These are phyloP conservation scores for Blastobotrys elegans DNA, from an alignment of 1,139 yeast genomes.

Conservation along the genomic window DNA sequence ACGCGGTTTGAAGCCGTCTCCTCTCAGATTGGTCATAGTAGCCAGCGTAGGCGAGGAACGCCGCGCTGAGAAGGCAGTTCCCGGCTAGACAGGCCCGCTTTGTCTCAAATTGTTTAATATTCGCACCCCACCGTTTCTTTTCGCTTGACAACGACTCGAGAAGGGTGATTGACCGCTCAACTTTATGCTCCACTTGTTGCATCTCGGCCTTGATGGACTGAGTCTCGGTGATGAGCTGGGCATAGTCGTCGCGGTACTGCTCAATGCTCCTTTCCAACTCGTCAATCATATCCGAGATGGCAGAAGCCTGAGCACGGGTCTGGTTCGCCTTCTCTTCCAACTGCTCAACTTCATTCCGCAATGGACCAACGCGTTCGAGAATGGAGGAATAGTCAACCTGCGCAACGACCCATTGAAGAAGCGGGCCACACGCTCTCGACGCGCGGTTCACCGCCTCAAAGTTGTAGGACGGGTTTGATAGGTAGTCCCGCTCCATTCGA, in stretches of 20 bases:
- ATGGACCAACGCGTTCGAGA: constrained; percentile 67
- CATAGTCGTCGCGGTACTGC: constrained; percentile 61
- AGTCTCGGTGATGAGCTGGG: constrained; percentile 67
- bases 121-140: constrained; percentile 67
- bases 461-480: constrained; percentile 60
- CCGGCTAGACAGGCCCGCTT: constrained; percentile 55
- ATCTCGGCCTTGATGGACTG: constrained; percentile 73
- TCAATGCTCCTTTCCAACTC: constrained; percentile 72
- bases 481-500: constrained; percentile 55
- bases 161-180: constrained; percentile 56
- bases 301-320: constrained; percentile 57
- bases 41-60: constrained; percentile 61
- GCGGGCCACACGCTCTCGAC: constrained; percentile 93
- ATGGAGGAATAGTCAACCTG: constrained; percentile 70
- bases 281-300: constrained; percentile 73
- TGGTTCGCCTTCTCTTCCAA: constrained; percentile 59
- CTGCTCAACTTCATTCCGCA: constrained; percentile 56
- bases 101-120: constrained; percentile 47
- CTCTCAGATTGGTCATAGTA: constrained; percentile 52
- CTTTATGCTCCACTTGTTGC: constrained; percentile 55
- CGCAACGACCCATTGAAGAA: constrained; percentile 85
- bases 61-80: constrained; percentile 58
- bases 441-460: constrained; percentile 80
- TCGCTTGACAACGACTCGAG: constrained; percentile 64
- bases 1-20: constrained; percentile 33